Evolutionary conservation across 495 filamentous ascomycete species (phyloP).

Genomic region (Penicillium simplicissimum): DNA sequence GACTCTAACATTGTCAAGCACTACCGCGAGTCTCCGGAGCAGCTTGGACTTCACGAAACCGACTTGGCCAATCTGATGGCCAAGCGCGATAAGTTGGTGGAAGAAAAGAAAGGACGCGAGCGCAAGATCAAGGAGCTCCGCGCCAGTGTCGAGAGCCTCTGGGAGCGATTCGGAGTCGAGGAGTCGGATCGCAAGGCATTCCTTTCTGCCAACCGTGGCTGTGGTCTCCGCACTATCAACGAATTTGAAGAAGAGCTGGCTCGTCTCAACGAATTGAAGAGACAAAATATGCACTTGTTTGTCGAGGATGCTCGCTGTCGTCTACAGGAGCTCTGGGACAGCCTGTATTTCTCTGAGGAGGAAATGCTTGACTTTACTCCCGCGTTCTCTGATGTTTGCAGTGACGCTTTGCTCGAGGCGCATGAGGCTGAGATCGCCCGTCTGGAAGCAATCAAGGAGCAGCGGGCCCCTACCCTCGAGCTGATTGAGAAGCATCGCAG

Average conservation of each 20-base stretch:
- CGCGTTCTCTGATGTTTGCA: slow-evolving; percentile 78
- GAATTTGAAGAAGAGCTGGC: slow-evolving; percentile 89
- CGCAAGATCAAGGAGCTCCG: slow-evolving; percentile 76
- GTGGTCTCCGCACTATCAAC: slow-evolving; percentile 83
- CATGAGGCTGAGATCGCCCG: slow-evolving; percentile 88
- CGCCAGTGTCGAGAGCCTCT: slow-evolving; percentile 72
- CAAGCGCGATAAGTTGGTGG: slow-evolving; percentile 80
- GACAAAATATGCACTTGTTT: slow-evolving; percentile 91
- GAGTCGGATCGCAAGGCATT: slow-evolving; percentile 81
- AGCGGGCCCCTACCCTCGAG: slow-evolving; percentile 79
- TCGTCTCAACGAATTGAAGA: slow-evolving; percentile 86
- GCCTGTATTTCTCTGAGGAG: slow-evolving; percentile 90
- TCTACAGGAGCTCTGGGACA: slow-evolving; percentile 92
- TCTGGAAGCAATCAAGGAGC: slow-evolving; percentile 79
- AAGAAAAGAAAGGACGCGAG: slow-evolving; percentile 92
- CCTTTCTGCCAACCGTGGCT: slow-evolving; percentile 69
- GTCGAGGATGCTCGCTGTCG: slow-evolving; percentile 90
- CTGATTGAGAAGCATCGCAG: slow-evolving; percentile 82
- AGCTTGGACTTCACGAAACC: slow-evolving; percentile 84
- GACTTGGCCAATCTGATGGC: slow-evolving; percentile 71
- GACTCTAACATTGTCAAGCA: slow-evolving; percentile 82
- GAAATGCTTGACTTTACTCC: slow-evolving; percentile 98
- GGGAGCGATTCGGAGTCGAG: slow-evolving; percentile 85
- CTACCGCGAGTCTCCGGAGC: slow-evolving; percentile 87
- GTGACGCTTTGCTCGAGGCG: slow-evolving; percentile 83